Evolutionary conservation across 257 asterid genomes (phyloP).

Genomic region (Penstemon eatonii): DNA sequence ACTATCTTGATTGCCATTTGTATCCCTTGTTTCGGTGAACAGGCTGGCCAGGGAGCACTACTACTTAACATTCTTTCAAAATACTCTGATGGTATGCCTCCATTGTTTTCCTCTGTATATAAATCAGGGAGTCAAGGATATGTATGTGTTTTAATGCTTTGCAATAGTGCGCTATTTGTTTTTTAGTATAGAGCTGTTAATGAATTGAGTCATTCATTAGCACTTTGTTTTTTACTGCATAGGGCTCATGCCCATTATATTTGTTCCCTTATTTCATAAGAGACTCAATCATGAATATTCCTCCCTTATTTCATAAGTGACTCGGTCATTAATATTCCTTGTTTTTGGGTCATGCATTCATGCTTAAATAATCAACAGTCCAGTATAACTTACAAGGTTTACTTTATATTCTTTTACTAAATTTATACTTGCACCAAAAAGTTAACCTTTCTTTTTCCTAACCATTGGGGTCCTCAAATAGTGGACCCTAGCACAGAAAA

Average conservation of each 20-base stretch:
- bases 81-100: conserved; percentile 72
- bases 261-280: not conserved
- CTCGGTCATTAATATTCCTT: conserved; percentile 4
- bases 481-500: not conserved
- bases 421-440: conserved; percentile 1
- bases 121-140: conserved; percentile 16
- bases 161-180: conserved; percentile 11
- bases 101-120: conserved; percentile 6
- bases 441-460: not conserved
- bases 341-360: conserved; percentile 13
- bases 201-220: conserved; percentile 15
- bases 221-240: conserved; percentile 8
- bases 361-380: conserved; percentile 10
- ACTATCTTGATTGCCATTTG: conserved; percentile 5
- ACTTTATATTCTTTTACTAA: not conserved
- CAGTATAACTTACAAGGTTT: not conserved
- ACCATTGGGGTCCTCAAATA: not conserved
- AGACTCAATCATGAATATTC: conserved; percentile 7
- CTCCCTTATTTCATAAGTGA: not conserved
- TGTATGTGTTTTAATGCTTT: conserved; percentile 16
- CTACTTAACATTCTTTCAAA: conserved; percentile 85
- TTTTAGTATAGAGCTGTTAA: not conserved
- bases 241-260: conserved; percentile 14
- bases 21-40: conserved; percentile 29
- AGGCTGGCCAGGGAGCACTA: conserved; percentile 95